phyloP scores from a whole-genome alignment of 2,329 filamentous ascomycete species.

The Pestalotiopsis sp. region DNA sequence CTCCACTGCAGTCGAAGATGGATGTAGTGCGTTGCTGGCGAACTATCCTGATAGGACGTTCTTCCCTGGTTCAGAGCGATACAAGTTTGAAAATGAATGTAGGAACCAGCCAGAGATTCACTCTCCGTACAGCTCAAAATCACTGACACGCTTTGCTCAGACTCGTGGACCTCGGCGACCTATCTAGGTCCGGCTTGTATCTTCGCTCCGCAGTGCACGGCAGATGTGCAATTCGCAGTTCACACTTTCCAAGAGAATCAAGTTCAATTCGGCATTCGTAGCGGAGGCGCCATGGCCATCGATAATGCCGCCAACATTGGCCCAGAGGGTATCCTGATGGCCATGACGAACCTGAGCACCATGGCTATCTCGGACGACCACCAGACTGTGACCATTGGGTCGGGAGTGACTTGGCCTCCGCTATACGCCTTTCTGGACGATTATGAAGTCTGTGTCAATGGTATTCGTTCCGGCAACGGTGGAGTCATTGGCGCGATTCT shows the following conservation, averaged over 20 bases:
- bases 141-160: neutral
- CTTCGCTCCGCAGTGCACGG: neutral
- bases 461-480: neutral
- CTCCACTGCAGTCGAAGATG: neutral
- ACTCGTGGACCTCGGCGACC: neutral
- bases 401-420: neutral
- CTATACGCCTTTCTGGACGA: neutral
- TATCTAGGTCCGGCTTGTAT: neutral
- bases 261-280: conserved; percentile 1
- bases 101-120: neutral
- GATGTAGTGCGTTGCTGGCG: neutral
- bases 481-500: neutral
- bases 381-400: neutral
- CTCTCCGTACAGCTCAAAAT: neutral
- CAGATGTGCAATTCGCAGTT: neutral
- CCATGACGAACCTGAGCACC: neutral
- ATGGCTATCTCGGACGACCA: neutral
- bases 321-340: neutral
- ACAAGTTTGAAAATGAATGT: conserved; percentile 3
- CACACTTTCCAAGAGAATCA: neutral
- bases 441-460: neutral
- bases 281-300: neutral
- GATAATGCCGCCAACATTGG: conserved; percentile 1
- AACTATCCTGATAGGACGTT: neutral
- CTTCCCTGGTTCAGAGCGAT: neutral